Conservation (phyloP, 352 stramenopile species). For the Thalassiosira exigua region DNA sequence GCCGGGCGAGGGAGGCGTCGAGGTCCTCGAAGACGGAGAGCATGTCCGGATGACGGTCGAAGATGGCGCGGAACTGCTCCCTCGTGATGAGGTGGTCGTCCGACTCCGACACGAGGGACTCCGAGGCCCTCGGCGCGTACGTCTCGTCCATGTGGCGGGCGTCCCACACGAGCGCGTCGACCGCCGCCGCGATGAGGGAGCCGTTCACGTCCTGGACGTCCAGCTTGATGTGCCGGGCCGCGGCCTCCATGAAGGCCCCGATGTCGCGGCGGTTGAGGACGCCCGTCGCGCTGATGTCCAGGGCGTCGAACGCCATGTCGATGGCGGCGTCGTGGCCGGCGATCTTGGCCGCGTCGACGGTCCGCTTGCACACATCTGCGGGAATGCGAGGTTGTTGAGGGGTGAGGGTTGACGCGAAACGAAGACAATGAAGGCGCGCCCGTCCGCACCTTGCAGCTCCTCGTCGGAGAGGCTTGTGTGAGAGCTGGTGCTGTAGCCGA, state of each 20-base stretch:
- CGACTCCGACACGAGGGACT: no score
- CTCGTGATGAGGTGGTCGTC: conserved; percentile 2
- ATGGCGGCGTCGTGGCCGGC: conserved; percentile 16
- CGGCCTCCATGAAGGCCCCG: conserved; percentile 17
- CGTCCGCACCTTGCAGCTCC: no score
- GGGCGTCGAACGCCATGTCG: conserved; percentile 17
- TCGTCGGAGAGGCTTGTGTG: no score
- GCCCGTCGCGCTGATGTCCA: conserved; percentile 16
- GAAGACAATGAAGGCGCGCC: no score
- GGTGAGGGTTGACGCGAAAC: no score
- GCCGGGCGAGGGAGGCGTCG: neutral
- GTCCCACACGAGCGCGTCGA: conserved; percentile 30
- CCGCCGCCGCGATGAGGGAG: conserved; percentile 14
- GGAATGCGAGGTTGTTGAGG: no score
- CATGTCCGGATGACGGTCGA: conserved; percentile 36
- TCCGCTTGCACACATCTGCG: no score
- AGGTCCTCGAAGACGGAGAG: conserved; percentile 26
- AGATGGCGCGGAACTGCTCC: conserved; percentile 23
- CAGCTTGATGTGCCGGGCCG: conserved; percentile 9
- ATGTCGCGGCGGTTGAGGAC: conserved; percentile 15
- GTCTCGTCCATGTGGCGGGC: conserved; percentile 1
- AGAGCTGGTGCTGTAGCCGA: no score
- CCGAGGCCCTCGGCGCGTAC: no score
- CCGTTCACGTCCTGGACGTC: conserved; percentile 1
- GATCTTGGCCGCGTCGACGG: no score